These are phyloP conservation scores for Danielia reshetovae DNA, from an alignment of 805 yeast genomes.

Conservation along the genomic window DNA sequence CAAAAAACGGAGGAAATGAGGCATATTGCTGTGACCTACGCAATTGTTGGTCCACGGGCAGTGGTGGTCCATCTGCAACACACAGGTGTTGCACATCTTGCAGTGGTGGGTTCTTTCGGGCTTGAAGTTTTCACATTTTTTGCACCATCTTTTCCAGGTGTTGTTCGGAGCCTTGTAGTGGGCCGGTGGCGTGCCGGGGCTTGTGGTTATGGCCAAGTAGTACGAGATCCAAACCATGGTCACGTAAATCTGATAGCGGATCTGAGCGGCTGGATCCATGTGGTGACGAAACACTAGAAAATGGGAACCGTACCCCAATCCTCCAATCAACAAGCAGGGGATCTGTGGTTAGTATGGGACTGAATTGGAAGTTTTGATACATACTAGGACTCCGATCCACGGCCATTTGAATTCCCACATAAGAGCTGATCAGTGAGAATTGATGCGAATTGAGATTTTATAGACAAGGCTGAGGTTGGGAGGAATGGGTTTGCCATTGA, in stretches of 20 bases:
- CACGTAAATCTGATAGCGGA: conserved; percentile 44
- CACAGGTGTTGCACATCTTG: conserved; percentile 67
- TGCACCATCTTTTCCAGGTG: conserved; percentile 68
- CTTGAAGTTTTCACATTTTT: conserved; percentile 66
- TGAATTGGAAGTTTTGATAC: conserved; percentile 1
- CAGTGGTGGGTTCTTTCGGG: conserved; percentile 90
- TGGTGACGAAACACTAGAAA: conserved; percentile 48
- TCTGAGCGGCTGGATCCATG: conserved; percentile 36
- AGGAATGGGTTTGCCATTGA: too few relatives aligned
- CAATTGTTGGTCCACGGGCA: conserved; percentile 92
- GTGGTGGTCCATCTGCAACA: conserved; percentile 91
- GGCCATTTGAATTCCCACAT: conserved; percentile 20
- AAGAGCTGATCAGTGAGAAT: background rate
- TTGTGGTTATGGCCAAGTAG: conserved; percentile 55
- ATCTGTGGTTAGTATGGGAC: conserved; percentile 37
- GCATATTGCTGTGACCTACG: conserved; percentile 73
- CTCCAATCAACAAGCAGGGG: conserved; percentile 58
- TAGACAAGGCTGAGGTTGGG: too few relatives aligned
- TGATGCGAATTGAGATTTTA: too few relatives aligned
- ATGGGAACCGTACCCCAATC: conserved; percentile 62
- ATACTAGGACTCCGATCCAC: conserved; percentile 15
- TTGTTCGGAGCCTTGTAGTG: conserved; percentile 39
- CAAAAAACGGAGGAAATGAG: conserved; percentile 77
- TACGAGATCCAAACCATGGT: conserved; percentile 73
- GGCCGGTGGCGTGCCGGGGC: conserved; percentile 61